Evolutionary conservation across 78 protist genomes (phyloP).

Genomic region (Dictyostelium firmibasis): DNA sequence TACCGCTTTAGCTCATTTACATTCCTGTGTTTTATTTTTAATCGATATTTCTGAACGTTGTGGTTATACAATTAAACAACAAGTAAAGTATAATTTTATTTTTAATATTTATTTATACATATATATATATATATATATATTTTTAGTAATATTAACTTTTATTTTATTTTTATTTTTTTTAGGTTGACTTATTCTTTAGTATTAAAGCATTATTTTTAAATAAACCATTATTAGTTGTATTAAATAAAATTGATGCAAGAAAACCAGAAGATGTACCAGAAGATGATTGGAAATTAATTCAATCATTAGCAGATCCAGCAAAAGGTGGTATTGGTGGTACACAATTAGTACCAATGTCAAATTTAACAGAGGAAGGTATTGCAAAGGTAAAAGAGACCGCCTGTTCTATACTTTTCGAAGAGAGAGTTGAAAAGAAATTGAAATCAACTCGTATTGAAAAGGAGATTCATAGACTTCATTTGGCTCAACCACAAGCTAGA

Average conservation of each 20-base stretch:
- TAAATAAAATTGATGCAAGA: conserved; percentile 95
- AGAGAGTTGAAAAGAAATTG: conserved; percentile 87
- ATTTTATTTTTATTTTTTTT: background rate
- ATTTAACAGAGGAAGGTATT: conserved; percentile 93
- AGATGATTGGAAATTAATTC: conserved; percentile 78
- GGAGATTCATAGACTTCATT: conserved; percentile 84
- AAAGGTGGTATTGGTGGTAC: conserved; percentile 76
- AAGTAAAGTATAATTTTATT: conserved; percentile 65
- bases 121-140: too few relatives aligned
- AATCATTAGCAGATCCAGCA: conserved; percentile 57
- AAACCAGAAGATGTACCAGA: conserved; percentile 83
- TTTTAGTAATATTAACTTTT: background rate
- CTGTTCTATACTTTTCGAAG: conserved; percentile 94
- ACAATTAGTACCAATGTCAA: conserved; percentile 75
- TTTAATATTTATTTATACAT: background rate
- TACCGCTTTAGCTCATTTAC: conserved; percentile 99
- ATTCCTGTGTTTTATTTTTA: conserved; percentile 93
- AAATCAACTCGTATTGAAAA: conserved; percentile 31
- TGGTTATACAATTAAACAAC: conserved; percentile 95
- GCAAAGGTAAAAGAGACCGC: conserved; percentile 90
- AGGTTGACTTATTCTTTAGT: conserved; percentile 92
- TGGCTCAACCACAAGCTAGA: conserved; percentile 89
- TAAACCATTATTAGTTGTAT: conserved; percentile 97
- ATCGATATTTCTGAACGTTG: conserved; percentile 98
- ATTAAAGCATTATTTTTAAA: conserved; percentile 97